Percentiles rank a stretch among this genome's conserved stretches.
Conservation (phyloP, 306 rosid species). For the Astragalus glycyphyllos region DNA sequence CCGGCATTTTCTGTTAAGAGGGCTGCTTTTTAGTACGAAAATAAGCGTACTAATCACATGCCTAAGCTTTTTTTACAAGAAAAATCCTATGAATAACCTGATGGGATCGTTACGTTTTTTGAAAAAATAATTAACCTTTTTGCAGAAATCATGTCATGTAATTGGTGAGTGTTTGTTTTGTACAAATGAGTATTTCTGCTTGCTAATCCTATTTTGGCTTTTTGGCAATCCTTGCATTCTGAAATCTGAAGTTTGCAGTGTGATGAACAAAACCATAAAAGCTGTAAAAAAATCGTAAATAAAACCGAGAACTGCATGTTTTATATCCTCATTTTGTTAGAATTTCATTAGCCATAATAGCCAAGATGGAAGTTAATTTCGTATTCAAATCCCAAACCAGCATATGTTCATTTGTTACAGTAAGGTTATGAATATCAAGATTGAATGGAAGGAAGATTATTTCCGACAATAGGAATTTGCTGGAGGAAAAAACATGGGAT, state of each 20-base stretch:
- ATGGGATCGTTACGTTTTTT: too few relatives aligned
- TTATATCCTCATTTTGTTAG: background rate
- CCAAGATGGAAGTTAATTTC: background rate
- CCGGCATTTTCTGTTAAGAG: too few relatives aligned
- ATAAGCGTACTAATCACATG: too few relatives aligned
- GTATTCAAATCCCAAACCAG: background rate
- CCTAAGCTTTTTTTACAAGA: too few relatives aligned
- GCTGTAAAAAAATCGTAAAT: too few relatives aligned
- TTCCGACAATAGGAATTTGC: slow-evolving; percentile 4
- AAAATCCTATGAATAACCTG: too few relatives aligned
- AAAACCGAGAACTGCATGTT: background rate
- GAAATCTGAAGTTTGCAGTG: background rate
- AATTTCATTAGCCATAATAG: background rate
- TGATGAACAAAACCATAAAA: background rate
- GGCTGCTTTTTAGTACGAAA: too few relatives aligned
- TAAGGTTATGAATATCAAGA: slow-evolving; percentile 1
- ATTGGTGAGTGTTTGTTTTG: too few relatives aligned
- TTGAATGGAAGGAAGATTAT: slow-evolving; percentile 9
- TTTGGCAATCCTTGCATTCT: background rate
- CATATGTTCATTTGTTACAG: background rate
- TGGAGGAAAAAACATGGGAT: background rate
- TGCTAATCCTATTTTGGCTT: background rate
- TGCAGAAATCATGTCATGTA: too few relatives aligned
- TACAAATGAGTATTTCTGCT: too few relatives aligned
- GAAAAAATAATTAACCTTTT: too few relatives aligned